Evolutionary conservation across 495 filamentous ascomycete genomes (phyloP), one percentile per base, ranked within the genome.

Genomic region (Bryoglossum gracile): DNA sequence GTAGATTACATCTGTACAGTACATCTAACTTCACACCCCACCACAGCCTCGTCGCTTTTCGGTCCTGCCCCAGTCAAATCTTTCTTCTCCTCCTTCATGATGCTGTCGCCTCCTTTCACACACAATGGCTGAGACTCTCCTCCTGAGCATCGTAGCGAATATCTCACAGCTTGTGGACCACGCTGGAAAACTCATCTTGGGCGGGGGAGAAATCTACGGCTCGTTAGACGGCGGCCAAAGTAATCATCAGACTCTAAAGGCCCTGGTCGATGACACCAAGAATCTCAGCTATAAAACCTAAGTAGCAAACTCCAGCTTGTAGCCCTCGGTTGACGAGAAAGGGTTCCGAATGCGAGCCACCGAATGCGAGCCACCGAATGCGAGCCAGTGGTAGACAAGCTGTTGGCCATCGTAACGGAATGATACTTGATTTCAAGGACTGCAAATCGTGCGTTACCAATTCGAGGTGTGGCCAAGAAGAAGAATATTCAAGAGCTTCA

Each of bases 331-430:
- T 8, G 35, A 37, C n/a, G n/a, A 37, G n/a, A 2, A 18, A 17
- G 35, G 3, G 3, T 37, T 37, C 11, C 4, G 35, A 5, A 37
- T 18, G 14, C n/a, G 17, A 3, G 35, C 35, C 6, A 19, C 35
- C 3, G 35, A 37, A 10, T 37, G 35, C 35, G 35, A 37, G 14
- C 35, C 35, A 5, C 3, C n/a, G n/a, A n/a, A n/a, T n/a, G n/a
- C n/a, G n/a, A n/a, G n/a, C n/a, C n/a, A n/a, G n/a, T 37, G 35
- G 35, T 19, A 4, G 35, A 37, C 35, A 37, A 37, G 35, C 35
- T 37, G 3, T 19, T 37, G 8, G 35, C 5, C 14, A 37, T 37
- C 35, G 4, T 37, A 19, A 37, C 17, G 3, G 35, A 37, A 16
- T 19, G 14, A 18, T 37, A 19, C 14, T 5, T 19, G 35, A 3